Conservation (phyloP, 768 basidiomycete species). For the Macrolepiota albuminosa region DNA sequence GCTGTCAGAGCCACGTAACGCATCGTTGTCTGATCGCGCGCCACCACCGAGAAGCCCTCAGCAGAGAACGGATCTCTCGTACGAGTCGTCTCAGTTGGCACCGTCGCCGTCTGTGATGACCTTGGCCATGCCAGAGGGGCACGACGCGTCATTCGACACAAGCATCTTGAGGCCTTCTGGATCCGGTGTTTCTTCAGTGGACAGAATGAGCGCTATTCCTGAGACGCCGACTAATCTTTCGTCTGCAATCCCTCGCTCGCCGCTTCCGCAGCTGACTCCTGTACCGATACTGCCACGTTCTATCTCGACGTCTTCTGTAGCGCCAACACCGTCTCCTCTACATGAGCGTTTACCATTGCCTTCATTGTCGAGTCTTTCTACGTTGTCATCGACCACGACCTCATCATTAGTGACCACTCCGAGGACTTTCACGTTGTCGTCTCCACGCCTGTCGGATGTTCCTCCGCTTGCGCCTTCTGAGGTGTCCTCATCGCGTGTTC, state of each 20-base stretch:
- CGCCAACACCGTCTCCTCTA: slow-evolving; percentile 29
- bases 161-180: slow-evolving; percentile 67
- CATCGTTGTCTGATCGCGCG: slow-evolving; percentile 29
- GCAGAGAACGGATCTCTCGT: slow-evolving; percentile 60
- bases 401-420: slow-evolving; percentile 11
- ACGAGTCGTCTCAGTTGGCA: slow-evolving; percentile 70
- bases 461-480: slow-evolving; percentile 5
- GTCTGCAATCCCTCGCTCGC: slow-evolving; percentile 25
- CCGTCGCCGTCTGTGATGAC: slow-evolving; percentile 64
- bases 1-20: slow-evolving; percentile 25
- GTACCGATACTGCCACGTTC: slow-evolving; percentile 33
- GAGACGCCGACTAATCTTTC: slow-evolving; percentile 28
- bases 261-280: slow-evolving; percentile 33
- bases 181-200: slow-evolving; percentile 37
- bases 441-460: background rate
- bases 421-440: slow-evolving; percentile 4
- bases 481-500: slow-evolving; percentile 4
- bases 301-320: slow-evolving; percentile 24
- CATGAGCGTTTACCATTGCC: slow-evolving; percentile 6
- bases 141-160: slow-evolving; percentile 67
- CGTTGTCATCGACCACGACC: slow-evolving; percentile 2
- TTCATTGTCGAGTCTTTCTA: slow-evolving; percentile 2
- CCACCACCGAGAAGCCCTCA: slow-evolving; percentile 34
- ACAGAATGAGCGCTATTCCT: slow-evolving; percentile 42
- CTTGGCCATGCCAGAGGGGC: slow-evolving; percentile 51